Evolutionary conservation across 2,329 filamentous ascomycete species (phyloP), one percentile per base, ranked within the genome.

Genomic region (Pseudogymnoascus sp.): DNA sequence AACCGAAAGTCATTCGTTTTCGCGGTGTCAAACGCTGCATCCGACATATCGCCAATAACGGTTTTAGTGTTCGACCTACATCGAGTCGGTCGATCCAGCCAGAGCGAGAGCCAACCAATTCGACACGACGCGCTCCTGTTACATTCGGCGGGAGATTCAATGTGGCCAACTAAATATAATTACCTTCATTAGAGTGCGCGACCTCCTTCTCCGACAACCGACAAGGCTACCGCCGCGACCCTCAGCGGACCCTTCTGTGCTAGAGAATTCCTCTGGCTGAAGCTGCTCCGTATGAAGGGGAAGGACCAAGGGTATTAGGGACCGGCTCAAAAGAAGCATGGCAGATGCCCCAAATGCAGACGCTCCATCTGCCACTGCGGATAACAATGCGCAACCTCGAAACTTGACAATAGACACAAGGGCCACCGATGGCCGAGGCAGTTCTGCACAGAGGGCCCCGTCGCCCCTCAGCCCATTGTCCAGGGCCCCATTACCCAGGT

Each of bases 21-120:
- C n/a, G 49, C 49, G 8, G 29, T 7, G 10, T 55, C 29, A 33
- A 35, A 21, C 33, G 49, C 29, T 21, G 4, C n/a, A 33, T 33
- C 29, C 16, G 12, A 19, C 29, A 33, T 55, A 29, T 55, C 49
- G n/a, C 49, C n/a, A 33, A 33, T n/a, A 33, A 7, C 49, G 10
- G 19, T 21, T 55, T 55, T 55, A 33, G 49, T 55, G 29, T 55
- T 33, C 29, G 6, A 10, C 49, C 29, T 55, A 35, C 49, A 55
- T 55, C 49, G 49, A 33, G 26, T 55, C 49, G n/a, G 49, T 33
- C n/a, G 49, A 35, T 55, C 49, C n/a, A 52, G 29, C 26, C 49
- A 55, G 49, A 55, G n/a, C 49, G 29, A 55, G n/a, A 55, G 49
- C 49, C 49, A 55, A 55, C 49, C 49, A 55, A 33, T 55, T 55